Evolutionary conservation across 148 eudicot species (phyloP).

Genomic region (Rhododendron ovatum): DNA sequence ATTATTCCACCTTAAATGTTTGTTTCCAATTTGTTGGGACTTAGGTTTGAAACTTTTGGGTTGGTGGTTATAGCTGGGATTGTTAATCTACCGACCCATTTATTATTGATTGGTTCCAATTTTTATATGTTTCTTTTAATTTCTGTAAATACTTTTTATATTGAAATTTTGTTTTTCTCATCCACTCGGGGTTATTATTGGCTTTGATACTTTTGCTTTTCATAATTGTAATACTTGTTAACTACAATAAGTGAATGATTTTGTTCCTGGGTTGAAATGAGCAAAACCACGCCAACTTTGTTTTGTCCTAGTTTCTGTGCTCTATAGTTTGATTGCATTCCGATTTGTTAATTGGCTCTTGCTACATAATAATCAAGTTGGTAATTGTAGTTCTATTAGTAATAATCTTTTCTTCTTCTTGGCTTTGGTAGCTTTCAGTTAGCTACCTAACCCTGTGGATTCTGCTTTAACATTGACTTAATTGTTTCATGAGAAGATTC

Average conservation of each 20-base stretch:
- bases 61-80: slow-evolving; percentile 5
- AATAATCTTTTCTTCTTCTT: not conserved
- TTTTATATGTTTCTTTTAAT: not conserved
- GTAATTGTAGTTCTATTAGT: not conserved
- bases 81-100: not conserved
- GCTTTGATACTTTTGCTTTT: not conserved
- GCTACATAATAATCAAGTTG: not conserved
- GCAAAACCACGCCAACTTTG: not conserved
- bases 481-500: not conserved
- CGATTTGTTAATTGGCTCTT: not conserved
- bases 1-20: not conserved
- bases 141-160: too few relatives aligned
- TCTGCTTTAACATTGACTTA: not conserved
- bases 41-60: slow-evolving; percentile 4
- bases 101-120: not conserved
- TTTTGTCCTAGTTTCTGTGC: not conserved
- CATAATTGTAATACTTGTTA: not conserved
- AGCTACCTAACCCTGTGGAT: not conserved
- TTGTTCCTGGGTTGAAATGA: not conserved
- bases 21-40: not conserved
- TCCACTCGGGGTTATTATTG: not conserved
- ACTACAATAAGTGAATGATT: not conserved
- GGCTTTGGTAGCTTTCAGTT: not conserved
- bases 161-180: not conserved
- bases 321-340: not conserved